Conservation (phyloP, 2,329 filamentous ascomycete species). For the Colletotrichum neosansevieriae region DNA sequence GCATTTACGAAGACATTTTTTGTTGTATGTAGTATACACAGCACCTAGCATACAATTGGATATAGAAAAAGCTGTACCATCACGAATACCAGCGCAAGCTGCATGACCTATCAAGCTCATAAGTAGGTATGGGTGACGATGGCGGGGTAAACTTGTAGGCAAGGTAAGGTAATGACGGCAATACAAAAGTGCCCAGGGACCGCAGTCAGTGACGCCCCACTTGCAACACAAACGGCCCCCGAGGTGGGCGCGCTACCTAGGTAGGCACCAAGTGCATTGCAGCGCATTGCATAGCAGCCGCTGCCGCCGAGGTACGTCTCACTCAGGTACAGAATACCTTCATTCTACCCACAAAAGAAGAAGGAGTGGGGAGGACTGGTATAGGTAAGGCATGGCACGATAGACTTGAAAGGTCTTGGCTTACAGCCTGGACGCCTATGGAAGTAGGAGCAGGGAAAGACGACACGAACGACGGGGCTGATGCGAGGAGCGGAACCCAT, state of each 20-base stretch:
- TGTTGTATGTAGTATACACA: slow-evolving; percentile 22
- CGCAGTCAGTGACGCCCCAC: slow-evolving; percentile 10
- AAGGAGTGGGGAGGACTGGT: background rate
- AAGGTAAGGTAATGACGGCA: background rate
- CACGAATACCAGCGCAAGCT: background rate
- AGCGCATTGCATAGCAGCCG: slow-evolving; percentile 26
- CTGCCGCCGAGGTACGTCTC: background rate
- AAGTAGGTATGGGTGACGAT: background rate
- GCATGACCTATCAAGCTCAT: background rate
- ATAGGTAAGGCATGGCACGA: slow-evolving; percentile 32
- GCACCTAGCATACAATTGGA: slow-evolving; percentile 28
- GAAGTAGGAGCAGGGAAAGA: slow-evolving; percentile 4
- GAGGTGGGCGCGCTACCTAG: slow-evolving; percentile 4
- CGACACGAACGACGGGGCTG: slow-evolving; percentile 21
- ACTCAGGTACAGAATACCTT: background rate
- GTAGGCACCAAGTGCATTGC: slow-evolving; percentile 26
- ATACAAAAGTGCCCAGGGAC: slow-evolving; percentile 35
- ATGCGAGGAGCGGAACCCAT: background rate
- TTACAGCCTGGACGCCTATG: background rate
- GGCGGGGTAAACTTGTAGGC: too few relatives aligned
- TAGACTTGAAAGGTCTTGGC: background rate
- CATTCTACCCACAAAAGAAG: background rate
- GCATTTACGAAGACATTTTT: slow-evolving; percentile 22
- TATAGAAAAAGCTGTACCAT: slow-evolving; percentile 19
- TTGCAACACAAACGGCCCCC: slow-evolving; percentile 35